Base-by-base conservation (phyloP, 768 basidiomycete species). In the Pleurotus tuoliensis region DNA sequence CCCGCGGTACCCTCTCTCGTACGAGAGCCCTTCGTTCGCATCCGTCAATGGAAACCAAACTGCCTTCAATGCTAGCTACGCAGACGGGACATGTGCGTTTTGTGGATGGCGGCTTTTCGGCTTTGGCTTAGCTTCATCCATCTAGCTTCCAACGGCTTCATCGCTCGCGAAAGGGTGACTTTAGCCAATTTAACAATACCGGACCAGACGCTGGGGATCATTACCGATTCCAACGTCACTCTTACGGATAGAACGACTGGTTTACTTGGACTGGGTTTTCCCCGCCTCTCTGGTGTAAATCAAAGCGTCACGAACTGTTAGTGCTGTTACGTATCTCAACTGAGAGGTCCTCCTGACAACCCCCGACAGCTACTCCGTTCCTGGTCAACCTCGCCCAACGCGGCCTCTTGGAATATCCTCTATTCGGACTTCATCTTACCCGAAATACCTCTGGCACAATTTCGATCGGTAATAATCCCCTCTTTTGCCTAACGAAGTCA, bases 221-320 rank as follows among this genome's bases (percentile, higher is more conserved):
- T 86, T 40, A 83, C 82, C 1, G 67, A 77, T 40, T 83, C 82
- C 18, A 88, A 87, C 63, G 76, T 91, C 34, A 76, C 82, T 13
- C 70, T 92, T 59, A 70, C 72, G 8, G 82, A 88, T 63, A 67
- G 86, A 47, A 73, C 83, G 6, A 92, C 88, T 57, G 90, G 90
- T 2, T 69, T 92, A 38, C 64, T 92, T 18, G 90, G 90, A 18
- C 72, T 92, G 25, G 89, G 90, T 1, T 92, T 92, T 67, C 77
- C 88, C 24, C 79, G 89, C 18, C 73, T 91, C 37, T 91, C 90
- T 1, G 74, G 76, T 11, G 84, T 92, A 24, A 69, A 78, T 5
- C 64, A 61, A 20, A 62, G 69, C 3, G 69, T 74, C 7, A 66
- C 73, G 9, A 80, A 83, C 59, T 82, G 88, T 87, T 61, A 62